Conservation (phyloP, 2,329 filamentous ascomycete species). For the Aspergillus piperis region DNA sequence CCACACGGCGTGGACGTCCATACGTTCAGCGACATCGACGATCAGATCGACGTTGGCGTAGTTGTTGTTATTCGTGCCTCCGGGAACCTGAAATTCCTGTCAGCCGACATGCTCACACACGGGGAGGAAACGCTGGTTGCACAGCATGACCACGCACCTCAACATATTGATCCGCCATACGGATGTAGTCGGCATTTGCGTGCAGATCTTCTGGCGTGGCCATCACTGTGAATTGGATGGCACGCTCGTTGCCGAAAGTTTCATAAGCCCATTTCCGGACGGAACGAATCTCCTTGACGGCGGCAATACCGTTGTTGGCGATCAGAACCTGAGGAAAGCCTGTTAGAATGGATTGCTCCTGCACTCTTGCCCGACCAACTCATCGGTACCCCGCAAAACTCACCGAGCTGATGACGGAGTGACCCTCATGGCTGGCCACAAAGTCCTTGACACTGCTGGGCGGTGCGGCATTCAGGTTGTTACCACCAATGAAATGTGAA, state of each 20-base stretch:
- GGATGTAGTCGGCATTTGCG: slow-evolving; percentile 98
- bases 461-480: slow-evolving; percentile 77
- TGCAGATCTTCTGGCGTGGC: slow-evolving; percentile 96
- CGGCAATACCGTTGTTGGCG: slow-evolving; percentile 99
- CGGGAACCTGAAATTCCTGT: slow-evolving; percentile 65
- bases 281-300: slow-evolving; percentile 98
- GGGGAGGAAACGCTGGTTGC: neutral
- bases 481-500: slow-evolving; percentile 95
- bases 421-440: slow-evolving; percentile 82
- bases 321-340: slow-evolving; percentile 73
- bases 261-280: slow-evolving; percentile 99
- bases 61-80: slow-evolving; percentile 99
- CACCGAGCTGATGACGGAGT: slow-evolving; percentile 98
- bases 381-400: slow-evolving; percentile 43
- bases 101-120: neutral
- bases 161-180: slow-evolving; percentile 99
- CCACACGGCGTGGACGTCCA: slow-evolving; percentile 98
- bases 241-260: slow-evolving; percentile 95
- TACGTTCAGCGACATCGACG: slow-evolving; percentile 96
- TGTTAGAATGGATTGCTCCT: neutral
- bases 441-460: slow-evolving; percentile 95
- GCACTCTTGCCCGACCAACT: neutral
- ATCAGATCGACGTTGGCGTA: slow-evolving; percentile 99
- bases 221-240: slow-evolving; percentile 99
- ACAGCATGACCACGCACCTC: slow-evolving; percentile 57